Evolutionary conservation across 148 eudicot genomes (phyloP).

Genomic region (Cornus suecica): DNA sequence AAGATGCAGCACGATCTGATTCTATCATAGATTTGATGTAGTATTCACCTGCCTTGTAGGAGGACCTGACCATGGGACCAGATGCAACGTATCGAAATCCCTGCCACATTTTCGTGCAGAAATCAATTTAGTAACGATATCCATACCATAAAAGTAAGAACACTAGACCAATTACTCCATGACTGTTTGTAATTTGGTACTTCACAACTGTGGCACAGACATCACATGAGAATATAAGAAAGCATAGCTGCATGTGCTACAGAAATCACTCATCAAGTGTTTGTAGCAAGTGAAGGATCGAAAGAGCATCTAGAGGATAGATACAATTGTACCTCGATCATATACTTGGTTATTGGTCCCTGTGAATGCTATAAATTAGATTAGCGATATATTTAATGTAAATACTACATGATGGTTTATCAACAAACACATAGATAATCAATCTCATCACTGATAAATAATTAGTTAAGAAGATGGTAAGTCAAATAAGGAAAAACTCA

Average conservation of each 20-base stretch:
- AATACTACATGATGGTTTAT: neutral
- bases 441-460: neutral
- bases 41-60: conserved; percentile 96
- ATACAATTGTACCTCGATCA: neutral
- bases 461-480: neutral
- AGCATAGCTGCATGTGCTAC: neutral
- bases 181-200: neutral
- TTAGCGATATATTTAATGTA: neutral
- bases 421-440: too few species aligned
- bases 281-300: neutral
- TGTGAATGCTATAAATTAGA: neutral
- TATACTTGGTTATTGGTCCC: neutral
- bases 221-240: neutral
- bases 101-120: conserved; percentile 33
- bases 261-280: neutral
- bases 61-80: conserved; percentile 95
- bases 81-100: conserved; percentile 96
- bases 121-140: neutral
- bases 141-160: neutral
- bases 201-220: neutral
- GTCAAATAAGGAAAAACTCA: neutral
- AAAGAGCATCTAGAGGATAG: neutral
- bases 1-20: conserved; percentile 68
- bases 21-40: conserved; percentile 96
- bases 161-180: neutral